A percentile compares a stretch with the other conserved stretches of the same genome.
Evolutionary conservation across 176 grass and related monocot species (phyloP).

Genomic region (Elymus sibiricus): DNA sequence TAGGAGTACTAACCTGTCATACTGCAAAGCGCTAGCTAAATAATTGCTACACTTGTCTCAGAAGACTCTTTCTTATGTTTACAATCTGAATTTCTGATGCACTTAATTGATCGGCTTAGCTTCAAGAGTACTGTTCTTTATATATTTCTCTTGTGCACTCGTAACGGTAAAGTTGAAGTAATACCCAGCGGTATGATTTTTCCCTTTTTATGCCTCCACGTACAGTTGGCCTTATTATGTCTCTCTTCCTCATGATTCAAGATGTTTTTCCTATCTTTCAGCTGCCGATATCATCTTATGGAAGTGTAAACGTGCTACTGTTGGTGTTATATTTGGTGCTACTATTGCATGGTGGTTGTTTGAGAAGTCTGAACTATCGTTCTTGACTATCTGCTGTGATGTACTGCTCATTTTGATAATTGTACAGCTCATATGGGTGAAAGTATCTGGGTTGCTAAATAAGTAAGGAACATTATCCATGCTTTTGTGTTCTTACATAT

Average conservation of each 20-base stretch:
- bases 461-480: constrained; percentile 49
- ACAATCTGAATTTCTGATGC: not conserved
- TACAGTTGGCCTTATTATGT: not conserved
- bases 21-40: not conserved
- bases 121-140: not conserved
- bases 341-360: constrained; percentile 83
- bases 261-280: constrained; percentile 36
- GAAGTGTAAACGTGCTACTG: constrained; percentile 53
- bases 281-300: constrained; percentile 96
- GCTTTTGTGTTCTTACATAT: constrained; percentile 16
- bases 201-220: not conserved
- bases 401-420: constrained; percentile 79
- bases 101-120: constrained; percentile 1
- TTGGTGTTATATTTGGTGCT: constrained; percentile 59
- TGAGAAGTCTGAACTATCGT: constrained; percentile 85
- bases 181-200: not conserved
- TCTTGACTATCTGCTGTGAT: constrained; percentile 91
- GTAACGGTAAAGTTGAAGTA: constrained; percentile 2
- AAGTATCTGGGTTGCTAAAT: constrained; percentile 54
- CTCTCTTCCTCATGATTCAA: not conserved
- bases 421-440: constrained; percentile 63
- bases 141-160: not conserved
- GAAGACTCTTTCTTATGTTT: not conserved
- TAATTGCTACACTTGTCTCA: not conserved
- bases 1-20: not conserved